Evolutionary conservation across 768 basidiomycete genomes (phyloP).

Genomic region (Boletus vinaceobasis): DNA sequence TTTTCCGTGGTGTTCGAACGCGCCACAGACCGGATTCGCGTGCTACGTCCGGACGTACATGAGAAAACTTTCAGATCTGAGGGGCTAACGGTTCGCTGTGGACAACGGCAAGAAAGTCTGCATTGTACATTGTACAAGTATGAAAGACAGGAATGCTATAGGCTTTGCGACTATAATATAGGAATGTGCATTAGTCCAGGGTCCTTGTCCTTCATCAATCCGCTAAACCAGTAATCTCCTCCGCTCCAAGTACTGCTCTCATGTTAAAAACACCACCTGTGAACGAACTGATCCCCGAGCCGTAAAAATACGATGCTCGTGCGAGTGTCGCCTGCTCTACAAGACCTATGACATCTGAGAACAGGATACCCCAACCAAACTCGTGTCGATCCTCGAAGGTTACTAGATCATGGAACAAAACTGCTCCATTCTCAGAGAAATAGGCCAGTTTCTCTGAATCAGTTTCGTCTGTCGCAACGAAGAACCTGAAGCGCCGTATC

Average conservation of each 20-base stretch:
- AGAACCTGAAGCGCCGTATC: conserved; percentile 20
- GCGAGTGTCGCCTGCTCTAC: conserved; percentile 40
- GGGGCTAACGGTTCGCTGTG: background rate
- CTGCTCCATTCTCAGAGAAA: conserved; percentile 32
- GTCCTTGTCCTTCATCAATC: conserved; percentile 25
- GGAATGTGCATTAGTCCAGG: background rate
- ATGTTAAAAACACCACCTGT: conserved; percentile 39
- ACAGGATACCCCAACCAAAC: conserved; percentile 39
- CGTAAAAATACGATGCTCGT: conserved; percentile 37
- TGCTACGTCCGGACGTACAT: conserved; percentile 21
- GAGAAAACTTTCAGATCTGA: background rate
- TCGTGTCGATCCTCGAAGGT: conserved; percentile 37
- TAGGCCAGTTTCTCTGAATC: conserved; percentile 27
- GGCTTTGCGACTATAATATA: conserved; percentile 2
- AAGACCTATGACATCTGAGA: conserved; percentile 40
- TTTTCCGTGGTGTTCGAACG: conserved; percentile 49
- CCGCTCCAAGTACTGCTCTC: conserved; percentile 35
- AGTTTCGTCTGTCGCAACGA: conserved; percentile 38
- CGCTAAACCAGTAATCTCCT: conserved; percentile 29
- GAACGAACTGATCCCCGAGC: conserved; percentile 37
- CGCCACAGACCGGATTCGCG: conserved; percentile 31
- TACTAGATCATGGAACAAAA: conserved; percentile 38
- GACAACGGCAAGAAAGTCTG: background rate
- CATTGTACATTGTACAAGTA: conserved; percentile 19
- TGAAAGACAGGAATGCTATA: background rate